phyloP scores from a whole-genome alignment of 768 basidiomycete genomes.

The Macrolepiota fuliginosa region DNA sequence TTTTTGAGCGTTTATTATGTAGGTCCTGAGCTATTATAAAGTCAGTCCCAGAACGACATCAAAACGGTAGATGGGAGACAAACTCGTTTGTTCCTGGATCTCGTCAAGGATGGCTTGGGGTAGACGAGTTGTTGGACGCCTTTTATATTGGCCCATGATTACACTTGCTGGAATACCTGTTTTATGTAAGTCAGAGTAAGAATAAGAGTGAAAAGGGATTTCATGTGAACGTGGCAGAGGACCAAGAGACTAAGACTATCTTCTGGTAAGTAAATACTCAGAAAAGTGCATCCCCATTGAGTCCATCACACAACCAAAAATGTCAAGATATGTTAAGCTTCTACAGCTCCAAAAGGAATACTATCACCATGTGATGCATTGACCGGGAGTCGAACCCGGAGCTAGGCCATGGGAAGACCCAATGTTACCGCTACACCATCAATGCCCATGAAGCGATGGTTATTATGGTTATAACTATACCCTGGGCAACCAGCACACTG shows the following conservation, averaged over 20 bases:
- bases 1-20: not conserved
- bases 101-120: constrained; percentile 4
- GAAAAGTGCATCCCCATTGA: constrained; percentile 7
- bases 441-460: constrained; percentile 26
- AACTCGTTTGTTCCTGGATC: not conserved
- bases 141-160: not conserved
- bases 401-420: constrained; percentile 77
- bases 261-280: not conserved
- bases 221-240: not conserved
- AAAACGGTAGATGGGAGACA: not conserved
- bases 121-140: constrained; percentile 5
- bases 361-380: constrained; percentile 30
- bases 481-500: too few relatives aligned
- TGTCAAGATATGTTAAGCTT: not conserved
- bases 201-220: not conserved
- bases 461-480: not conserved
- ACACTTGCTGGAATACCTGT: not conserved
- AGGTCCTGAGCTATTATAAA: not conserved
- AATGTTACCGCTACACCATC: constrained; percentile 86
- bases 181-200: not conserved
- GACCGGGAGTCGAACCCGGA: constrained; percentile 56
- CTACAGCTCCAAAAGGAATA: not conserved
- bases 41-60: not conserved
- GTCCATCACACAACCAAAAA: not conserved
- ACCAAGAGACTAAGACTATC: too few relatives aligned